These are phyloP conservation scores for Yarrowia divulgata DNA, from an alignment of 805 yeast species.

Conservation along the genomic window DNA sequence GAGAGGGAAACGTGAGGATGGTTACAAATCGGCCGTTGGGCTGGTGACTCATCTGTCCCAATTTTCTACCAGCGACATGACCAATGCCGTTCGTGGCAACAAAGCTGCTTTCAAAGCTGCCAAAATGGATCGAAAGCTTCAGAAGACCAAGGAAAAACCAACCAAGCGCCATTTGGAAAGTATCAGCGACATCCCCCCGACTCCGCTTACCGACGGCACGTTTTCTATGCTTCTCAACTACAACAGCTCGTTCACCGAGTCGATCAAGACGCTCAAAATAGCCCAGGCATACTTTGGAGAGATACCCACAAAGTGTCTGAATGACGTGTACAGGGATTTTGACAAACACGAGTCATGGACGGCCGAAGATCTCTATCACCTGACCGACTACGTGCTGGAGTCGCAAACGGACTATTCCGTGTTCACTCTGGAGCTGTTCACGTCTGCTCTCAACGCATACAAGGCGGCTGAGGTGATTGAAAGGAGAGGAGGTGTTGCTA, in stretches of 20 bases:
- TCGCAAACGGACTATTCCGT: neutral
- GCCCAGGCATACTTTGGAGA: constrained; percentile 16
- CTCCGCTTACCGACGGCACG: neutral
- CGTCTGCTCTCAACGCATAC: constrained; percentile 4
- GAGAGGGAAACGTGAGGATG: neutral
- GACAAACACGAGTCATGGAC: constrained; percentile 1
- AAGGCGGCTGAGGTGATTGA: neutral
- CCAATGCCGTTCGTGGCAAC: neutral
- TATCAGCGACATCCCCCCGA: constrained; percentile 3
- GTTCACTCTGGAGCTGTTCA: constrained; percentile 5
- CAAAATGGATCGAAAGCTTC: neutral
- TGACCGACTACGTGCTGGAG: constrained; percentile 8
- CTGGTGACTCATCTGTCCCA: neutral
- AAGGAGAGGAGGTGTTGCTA: neutral
- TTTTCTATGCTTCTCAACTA: constrained; percentile 1
- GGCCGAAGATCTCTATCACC: neutral
- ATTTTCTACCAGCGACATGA: constrained; percentile 2
- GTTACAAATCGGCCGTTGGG: neutral
- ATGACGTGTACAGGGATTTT: constrained; percentile 6
- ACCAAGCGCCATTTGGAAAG: neutral
- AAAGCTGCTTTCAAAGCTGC: neutral
- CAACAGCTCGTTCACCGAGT: neutral
- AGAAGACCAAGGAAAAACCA: neutral
- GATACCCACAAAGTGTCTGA: constrained; percentile 5
- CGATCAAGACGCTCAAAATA: neutral